phyloP scores from a whole-genome alignment of 331 rosid genomes.

The Phaseolus coccineus region DNA sequence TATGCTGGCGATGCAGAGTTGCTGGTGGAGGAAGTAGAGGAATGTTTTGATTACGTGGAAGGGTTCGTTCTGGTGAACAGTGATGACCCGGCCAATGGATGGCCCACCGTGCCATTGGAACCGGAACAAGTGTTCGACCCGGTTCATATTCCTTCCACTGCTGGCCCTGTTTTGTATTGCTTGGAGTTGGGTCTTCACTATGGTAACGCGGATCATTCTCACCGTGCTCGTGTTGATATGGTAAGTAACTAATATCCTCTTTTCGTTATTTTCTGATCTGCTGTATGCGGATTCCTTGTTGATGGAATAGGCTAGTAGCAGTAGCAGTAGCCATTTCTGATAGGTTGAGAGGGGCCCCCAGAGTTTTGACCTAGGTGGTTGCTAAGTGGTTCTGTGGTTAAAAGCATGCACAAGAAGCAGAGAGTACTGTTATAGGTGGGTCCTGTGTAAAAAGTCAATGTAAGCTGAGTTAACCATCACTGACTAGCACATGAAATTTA shows the following conservation, averaged over 20 bases:
- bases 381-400: not conserved
- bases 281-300: not conserved
- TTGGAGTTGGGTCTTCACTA: slow-evolving; percentile 21
- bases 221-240: not conserved
- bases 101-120: slow-evolving; percentile 5
- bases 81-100: slow-evolving; percentile 1
- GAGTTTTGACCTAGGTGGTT: slow-evolving; percentile 23
- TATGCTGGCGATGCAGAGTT: slow-evolving; percentile 5
- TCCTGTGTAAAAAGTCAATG: slow-evolving; percentile 2
- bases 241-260: not conserved
- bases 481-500: not conserved
- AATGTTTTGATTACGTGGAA: slow-evolving; percentile 26
- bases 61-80: slow-evolving; percentile 18
- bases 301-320: not conserved
- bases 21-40: not conserved
- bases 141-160: not conserved
- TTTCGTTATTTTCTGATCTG: not conserved
- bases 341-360: not conserved
- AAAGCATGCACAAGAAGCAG: not conserved
- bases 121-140: slow-evolving; percentile 15
- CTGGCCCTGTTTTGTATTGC: slow-evolving; percentile 8
- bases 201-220: not conserved
- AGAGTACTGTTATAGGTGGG: not conserved
- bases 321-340: not conserved
- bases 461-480: not conserved